These are phyloP conservation scores for Trypanosoma conorhini DNA, from an alignment of 208 protist genomes.

Conservation along the genomic window DNA sequence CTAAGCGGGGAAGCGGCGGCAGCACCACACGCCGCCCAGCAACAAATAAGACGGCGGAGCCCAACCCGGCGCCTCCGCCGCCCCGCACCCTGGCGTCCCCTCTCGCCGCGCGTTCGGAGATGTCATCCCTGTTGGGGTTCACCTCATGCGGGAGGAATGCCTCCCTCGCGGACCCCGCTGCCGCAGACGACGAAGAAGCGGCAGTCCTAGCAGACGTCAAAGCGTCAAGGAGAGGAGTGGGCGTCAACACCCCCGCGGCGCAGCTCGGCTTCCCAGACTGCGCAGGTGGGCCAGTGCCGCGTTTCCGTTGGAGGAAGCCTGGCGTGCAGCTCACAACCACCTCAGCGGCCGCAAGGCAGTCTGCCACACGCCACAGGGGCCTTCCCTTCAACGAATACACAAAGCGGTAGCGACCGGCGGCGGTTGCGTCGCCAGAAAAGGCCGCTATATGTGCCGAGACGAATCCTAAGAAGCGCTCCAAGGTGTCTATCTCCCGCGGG, in stretches of 20 bases:
- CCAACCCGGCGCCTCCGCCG: not conserved
- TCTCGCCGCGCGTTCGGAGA: not conserved
- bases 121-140: not conserved
- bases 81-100: not conserved
- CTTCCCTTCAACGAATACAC: conserved; percentile 64
- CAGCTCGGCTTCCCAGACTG: not conserved
- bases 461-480: conserved; percentile 61
- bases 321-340: conserved; percentile 64
- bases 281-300: not conserved
- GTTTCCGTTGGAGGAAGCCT: conserved; percentile 49
- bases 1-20: conserved; percentile 13
- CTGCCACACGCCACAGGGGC: conserved; percentile 73
- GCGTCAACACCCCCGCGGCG: not conserved
- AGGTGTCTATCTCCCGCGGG: conserved; percentile 51
- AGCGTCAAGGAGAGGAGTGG: not conserved
- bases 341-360: conserved; percentile 54
- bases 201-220: not conserved
- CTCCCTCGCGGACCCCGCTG: not conserved
- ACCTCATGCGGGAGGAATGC: not conserved
- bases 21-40: not conserved
- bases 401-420: conserved; percentile 57
- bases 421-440: conserved; percentile 26
- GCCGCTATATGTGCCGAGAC: conserved; percentile 41
- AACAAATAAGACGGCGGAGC: not conserved
- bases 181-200: not conserved